These are phyloP conservation scores for Vitis cinerea DNA, from an alignment of 164 flowering plant species.

Conservation along the genomic window DNA sequence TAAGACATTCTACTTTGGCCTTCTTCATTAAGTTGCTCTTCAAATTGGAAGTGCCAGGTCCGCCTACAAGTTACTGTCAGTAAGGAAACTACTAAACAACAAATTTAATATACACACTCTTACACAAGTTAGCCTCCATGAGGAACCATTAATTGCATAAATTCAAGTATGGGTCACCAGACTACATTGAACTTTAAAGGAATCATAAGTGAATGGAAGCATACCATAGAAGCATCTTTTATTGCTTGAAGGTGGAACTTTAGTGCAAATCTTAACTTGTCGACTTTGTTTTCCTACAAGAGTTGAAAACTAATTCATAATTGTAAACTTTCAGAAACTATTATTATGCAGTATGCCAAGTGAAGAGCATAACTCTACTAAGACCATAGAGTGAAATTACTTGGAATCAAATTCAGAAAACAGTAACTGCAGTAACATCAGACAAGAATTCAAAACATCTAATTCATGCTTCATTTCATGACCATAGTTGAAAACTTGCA, in stretches of 20 bases:
- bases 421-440: too few species aligned
- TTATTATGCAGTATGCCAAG: neutral
- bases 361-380: neutral
- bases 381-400: too few species aligned
- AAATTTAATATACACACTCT: neutral
- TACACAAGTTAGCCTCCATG: neutral
- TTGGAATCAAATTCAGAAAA: too few species aligned
- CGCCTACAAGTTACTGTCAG: slow-evolving; percentile 37
- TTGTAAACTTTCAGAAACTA: neutral
- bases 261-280: slow-evolving; percentile 67
- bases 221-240: slow-evolving; percentile 60
- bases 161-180: too few species aligned
- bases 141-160: too few species aligned
- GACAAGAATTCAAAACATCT: too few species aligned
- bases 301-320: slow-evolving; percentile 3
- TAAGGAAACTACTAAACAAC: slow-evolving; percentile 9
- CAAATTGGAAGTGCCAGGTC: slow-evolving; percentile 43
- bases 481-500: too few species aligned
- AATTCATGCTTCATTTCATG: too few species aligned
- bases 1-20: slow-evolving; percentile 62
- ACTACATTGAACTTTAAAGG: too few species aligned
- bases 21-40: slow-evolving; percentile 91
- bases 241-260: slow-evolving; percentile 70
- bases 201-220: neutral
- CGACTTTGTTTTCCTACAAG: slow-evolving; percentile 71